Base-by-base conservation (phyloP, 2,329 filamentous ascomycete species). In the Botrytis deweyae region DNA sequence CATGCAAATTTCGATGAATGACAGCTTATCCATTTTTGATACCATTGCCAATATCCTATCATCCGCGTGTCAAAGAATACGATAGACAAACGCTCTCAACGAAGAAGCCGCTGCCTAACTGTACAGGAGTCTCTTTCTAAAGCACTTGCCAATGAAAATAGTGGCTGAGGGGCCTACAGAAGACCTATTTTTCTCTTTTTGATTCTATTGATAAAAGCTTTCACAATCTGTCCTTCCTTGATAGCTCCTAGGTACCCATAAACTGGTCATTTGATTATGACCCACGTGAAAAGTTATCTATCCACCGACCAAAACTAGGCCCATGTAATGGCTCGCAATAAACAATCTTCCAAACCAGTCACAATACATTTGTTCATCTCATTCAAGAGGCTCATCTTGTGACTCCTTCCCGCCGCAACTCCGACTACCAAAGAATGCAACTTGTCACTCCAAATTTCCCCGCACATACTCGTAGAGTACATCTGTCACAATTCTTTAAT, bases 1-100 rank as follows among this genome's bases (percentile, higher is more conserved):
- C 18, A 65, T 65, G 62, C 40, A 46, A 33, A 65, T 65, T 46
- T 46, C 62, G n/a, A 46, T 65, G 62, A 44, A 64, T 18, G 25
- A 2, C n/a, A 42, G 38, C 38, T 44, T 33, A 9, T 40, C 62
- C 38, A 44, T 64, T 64, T 22, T 20, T 44, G 9, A 18, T 20
- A 9, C 40, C 18, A 44, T 20, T 29, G 38, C 25, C 18, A 22
- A 20, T 22, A 18, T 42, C 38, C 4, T 29, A 18, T 64, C 38
- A 64, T 42, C 25, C 12, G 16, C 40, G 25, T 40, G n/a, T 42
- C 16, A n/a, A 55, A 64, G 14, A 29, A 29, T 20, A 29, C 16
- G 16, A 44, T 42, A 20, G 12, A 44, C 18, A 12, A n/a, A 40
- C 12, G 9, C 10, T 62, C 36, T 40, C 20, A 5, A 40, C 1